Evolutionary conservation across 345 rosid genomes (phyloP).

Genomic region (Carallia pectinifolia): DNA sequence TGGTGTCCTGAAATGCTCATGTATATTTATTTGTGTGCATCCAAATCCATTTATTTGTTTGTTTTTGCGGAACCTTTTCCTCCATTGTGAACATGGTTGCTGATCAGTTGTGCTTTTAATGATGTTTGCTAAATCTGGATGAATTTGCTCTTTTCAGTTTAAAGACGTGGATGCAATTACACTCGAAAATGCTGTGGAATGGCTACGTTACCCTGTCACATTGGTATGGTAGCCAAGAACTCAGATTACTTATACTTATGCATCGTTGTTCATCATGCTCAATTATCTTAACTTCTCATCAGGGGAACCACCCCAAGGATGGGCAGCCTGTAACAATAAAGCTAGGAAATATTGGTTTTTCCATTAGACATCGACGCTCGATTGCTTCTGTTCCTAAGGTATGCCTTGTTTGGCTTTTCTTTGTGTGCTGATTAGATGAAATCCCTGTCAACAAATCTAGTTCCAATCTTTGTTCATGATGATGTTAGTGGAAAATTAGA

Average conservation of each 20-base stretch:
- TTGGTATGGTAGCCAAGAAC: slow-evolving; percentile 49
- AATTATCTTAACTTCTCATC: slow-evolving; percentile 21
- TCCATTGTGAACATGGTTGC: neutral
- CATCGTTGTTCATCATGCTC: slow-evolving; percentile 1
- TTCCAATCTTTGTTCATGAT: neutral
- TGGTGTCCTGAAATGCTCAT: neutral
- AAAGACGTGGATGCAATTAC: slow-evolving; percentile 64
- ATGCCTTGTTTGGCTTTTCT: slow-evolving; percentile 7
- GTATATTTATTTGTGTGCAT: too few relatives aligned
- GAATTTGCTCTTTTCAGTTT: slow-evolving; percentile 36
- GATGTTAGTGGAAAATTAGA: too few relatives aligned
- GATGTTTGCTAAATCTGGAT: neutral
- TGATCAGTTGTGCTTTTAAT: neutral
- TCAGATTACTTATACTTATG: slow-evolving; percentile 5
- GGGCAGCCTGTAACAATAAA: slow-evolving; percentile 68
- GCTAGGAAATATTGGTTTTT: slow-evolving; percentile 65
- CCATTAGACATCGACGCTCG: slow-evolving; percentile 63
- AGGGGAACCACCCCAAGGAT: slow-evolving; percentile 90
- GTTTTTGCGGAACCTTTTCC: neutral
- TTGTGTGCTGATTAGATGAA: neutral
- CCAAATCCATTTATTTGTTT: too few relatives aligned
- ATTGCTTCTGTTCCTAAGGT: slow-evolving; percentile 93
- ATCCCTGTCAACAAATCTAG: neutral
- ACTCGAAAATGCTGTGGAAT: slow-evolving; percentile 69
- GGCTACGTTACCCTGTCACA: slow-evolving; percentile 72